These are phyloP conservation scores for Backusella luteola DNA, from an alignment of 192 early-diverging fungal species.

Conservation along the genomic window DNA sequence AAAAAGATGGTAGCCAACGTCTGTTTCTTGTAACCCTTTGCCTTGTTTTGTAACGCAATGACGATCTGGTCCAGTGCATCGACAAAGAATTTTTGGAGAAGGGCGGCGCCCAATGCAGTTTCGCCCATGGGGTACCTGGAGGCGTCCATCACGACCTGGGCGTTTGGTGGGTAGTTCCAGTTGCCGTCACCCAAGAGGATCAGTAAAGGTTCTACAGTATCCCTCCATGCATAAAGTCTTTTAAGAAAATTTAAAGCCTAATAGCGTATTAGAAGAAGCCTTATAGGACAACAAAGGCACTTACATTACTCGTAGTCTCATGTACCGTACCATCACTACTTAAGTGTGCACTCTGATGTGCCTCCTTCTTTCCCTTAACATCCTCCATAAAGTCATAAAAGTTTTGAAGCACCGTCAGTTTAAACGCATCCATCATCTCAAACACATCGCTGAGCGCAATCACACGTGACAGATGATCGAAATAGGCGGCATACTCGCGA, in stretches of 20 bases:
- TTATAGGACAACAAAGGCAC: slow-evolving; percentile 16
- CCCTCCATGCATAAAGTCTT: slow-evolving; percentile 51
- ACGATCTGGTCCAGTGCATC: slow-evolving; percentile 59
- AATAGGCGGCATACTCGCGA: slow-evolving; percentile 28
- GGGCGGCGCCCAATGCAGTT: slow-evolving; percentile 14
- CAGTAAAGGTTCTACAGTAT: slow-evolving; percentile 57
- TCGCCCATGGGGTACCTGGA: background rate
- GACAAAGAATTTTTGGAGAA: slow-evolving; percentile 34
- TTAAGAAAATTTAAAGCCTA: slow-evolving; percentile 66
- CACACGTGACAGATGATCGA: slow-evolving; percentile 47
- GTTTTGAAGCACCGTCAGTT: slow-evolving; percentile 48
- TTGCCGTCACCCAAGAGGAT: slow-evolving; percentile 52
- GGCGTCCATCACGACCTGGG: background rate
- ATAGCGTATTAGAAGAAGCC: background rate
- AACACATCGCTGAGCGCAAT: slow-evolving; percentile 17
- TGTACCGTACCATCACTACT: slow-evolving; percentile 82
- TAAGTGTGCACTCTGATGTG: slow-evolving; percentile 41
- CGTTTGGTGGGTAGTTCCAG: slow-evolving; percentile 44
- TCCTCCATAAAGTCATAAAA: slow-evolving; percentile 73
- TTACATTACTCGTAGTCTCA: slow-evolving; percentile 77
- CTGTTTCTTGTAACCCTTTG: slow-evolving; percentile 72
- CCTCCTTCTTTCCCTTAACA: slow-evolving; percentile 57
- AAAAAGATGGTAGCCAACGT: slow-evolving; percentile 70
- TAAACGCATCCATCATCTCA: slow-evolving; percentile 39
- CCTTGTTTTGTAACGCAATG: slow-evolving; percentile 64